Percentiles rank a stretch among this genome's conserved stretches.
Evolutionary conservation across 1,284 basidiomycete genomes (phyloP).

Genomic region (Retiboletus flavoniger): DNA sequence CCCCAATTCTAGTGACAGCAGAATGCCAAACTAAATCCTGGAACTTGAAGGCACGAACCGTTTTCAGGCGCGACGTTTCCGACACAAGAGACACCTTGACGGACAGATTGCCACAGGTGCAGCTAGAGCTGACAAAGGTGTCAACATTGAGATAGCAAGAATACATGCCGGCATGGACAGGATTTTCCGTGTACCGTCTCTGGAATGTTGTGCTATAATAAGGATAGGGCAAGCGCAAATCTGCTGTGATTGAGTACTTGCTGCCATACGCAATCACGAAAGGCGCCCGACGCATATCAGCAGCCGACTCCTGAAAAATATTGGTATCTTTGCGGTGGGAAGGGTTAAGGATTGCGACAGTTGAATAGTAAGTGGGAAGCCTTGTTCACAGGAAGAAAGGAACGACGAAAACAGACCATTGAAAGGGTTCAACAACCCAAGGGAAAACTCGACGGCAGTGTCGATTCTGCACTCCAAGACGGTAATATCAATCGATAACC

Average conservation of each 20-base stretch:
- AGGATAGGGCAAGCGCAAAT: constrained; percentile 3
- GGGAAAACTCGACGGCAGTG: too few species aligned
- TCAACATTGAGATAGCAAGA: constrained; percentile 20
- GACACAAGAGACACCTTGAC: not conserved
- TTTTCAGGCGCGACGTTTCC: not conserved
- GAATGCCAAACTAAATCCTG: too few species aligned
- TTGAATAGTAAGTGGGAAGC: constrained; percentile 4
- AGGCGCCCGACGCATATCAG: not conserved
- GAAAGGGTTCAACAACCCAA: not conserved
- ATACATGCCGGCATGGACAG: constrained; percentile 10
- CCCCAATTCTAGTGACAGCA: not conserved
- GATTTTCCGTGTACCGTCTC: not conserved
- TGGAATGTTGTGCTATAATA: not conserved
- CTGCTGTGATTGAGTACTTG: not conserved
- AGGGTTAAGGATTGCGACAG: not conserved
- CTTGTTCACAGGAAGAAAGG: not conserved
- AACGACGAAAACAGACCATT: not conserved
- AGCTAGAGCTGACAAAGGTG: not conserved
- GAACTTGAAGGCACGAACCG: not conserved
- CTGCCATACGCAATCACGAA: not conserved
- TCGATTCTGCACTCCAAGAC: not conserved
- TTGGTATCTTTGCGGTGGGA: not conserved
- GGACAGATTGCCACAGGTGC: not conserved
- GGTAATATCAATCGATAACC: not conserved
- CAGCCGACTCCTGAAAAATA: not conserved